These are phyloP conservation scores for Phytophthora tentaculata DNA, from an alignment of 352 stramenopile species.

Conservation along the genomic window DNA sequence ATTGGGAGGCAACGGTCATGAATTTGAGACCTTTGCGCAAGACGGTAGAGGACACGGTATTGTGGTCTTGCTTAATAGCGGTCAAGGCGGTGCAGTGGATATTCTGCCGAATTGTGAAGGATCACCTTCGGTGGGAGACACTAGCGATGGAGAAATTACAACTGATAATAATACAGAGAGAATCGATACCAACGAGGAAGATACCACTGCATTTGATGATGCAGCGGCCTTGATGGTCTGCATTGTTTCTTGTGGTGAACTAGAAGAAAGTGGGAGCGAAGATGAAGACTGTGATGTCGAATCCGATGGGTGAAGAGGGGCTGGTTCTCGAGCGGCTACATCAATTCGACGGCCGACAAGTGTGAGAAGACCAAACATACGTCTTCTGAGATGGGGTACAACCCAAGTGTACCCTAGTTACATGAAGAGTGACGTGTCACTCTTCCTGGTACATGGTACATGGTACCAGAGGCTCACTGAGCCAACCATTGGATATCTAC, in stretches of 20 bases:
- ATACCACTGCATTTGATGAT: not conserved
- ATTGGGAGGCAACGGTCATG: not conserved
- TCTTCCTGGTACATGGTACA: too few species aligned
- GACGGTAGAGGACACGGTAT: not conserved
- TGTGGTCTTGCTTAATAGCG: not conserved
- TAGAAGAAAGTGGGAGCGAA: not conserved
- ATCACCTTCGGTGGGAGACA: constrained; percentile 2
- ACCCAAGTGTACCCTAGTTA: too few species aligned
- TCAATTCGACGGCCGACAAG: constrained; percentile 12
- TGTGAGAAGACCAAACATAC: not conserved
- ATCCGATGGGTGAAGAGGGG: not conserved
- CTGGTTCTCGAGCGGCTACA: not conserved
- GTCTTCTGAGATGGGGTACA: too few species aligned
- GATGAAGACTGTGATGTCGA: constrained; percentile 1
- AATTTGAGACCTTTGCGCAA: not conserved
- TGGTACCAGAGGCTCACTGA: too few species aligned
- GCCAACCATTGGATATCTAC: too few species aligned
- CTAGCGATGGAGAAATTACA: not conserved
- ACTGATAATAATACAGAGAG: not conserved
- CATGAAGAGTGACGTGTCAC: too few species aligned
- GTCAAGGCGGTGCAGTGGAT: not conserved
- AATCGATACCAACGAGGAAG: not conserved
- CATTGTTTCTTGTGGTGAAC: not conserved
- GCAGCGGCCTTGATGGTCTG: not conserved
- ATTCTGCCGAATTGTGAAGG: not conserved